Percentiles rank a stretch among this genome's conserved stretches.
Evolutionary conservation across 2,329 filamentous ascomycete genomes (phyloP).

Genomic region (Apiospora koreana): DNA sequence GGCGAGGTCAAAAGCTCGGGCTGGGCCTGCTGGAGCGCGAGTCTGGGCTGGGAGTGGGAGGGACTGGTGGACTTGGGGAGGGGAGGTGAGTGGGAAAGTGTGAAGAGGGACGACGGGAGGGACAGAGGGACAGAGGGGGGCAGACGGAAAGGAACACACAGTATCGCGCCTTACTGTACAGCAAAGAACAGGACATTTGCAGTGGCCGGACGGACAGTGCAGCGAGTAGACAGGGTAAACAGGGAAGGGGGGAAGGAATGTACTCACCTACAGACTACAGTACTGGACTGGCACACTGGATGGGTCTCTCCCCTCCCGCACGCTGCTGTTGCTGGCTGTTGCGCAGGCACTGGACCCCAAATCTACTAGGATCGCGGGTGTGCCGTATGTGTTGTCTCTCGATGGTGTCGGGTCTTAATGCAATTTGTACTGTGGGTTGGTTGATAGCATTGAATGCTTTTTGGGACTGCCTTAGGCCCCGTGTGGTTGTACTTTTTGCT

Average conservation of each 20-base stretch:
- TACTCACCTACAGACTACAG: constrained; percentile 8
- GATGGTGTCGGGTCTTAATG: constrained; percentile 5
- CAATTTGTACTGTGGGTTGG: constrained; percentile 8
- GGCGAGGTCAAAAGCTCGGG: constrained; percentile 22
- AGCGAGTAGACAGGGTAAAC: neutral
- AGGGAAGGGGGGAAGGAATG: neutral
- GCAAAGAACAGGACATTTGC: neutral
- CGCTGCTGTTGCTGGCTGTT: constrained; percentile 8
- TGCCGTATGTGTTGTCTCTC: constrained; percentile 8
- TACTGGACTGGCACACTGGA: constrained; percentile 1
- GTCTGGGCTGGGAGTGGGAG: constrained; percentile 9
- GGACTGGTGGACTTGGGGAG: too few relatives aligned
- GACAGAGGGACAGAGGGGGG: neutral
- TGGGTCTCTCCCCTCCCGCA: constrained; percentile 9
- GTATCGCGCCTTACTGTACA: neutral
- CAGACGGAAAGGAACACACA: neutral
- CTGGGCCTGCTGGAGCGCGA: constrained; percentile 7
- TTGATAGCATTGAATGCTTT: neutral
- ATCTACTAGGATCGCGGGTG: constrained; percentile 7
- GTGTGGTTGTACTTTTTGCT: neutral
- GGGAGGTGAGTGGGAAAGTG: neutral
- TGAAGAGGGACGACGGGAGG: constrained; percentile 4
- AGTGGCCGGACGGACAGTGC: neutral
- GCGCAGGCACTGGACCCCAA: constrained; percentile 3
- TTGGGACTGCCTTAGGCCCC: neutral